phyloP scores from a whole-genome alignment of 345 rosid genomes.

The Ceriops zippeliana region DNA sequence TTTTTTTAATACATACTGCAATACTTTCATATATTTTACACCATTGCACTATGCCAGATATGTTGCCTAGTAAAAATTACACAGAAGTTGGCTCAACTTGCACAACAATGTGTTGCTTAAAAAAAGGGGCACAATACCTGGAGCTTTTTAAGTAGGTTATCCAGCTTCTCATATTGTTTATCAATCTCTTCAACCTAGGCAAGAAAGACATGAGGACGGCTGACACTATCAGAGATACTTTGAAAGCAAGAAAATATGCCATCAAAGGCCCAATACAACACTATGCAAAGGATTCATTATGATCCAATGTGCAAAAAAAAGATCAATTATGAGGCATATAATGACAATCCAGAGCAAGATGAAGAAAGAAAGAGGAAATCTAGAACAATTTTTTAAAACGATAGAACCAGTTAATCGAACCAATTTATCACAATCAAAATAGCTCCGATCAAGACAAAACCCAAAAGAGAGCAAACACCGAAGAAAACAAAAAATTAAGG shows the following conservation, averaged over 20 bases:
- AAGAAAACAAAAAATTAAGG: conserved; percentile 3
- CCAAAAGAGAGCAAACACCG: conserved; percentile 2
- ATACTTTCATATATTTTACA: not conserved
- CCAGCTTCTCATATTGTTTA: conserved; percentile 73
- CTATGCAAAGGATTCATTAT: not conserved
- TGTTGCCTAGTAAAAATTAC: too few species aligned
- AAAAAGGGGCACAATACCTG: too few species aligned
- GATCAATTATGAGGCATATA: not conserved
- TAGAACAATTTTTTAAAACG: conserved; percentile 58
- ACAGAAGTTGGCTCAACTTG: too few species aligned
- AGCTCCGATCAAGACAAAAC: conserved; percentile 23
- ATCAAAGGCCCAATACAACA: not conserved
- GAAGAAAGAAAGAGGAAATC: conserved; percentile 6
- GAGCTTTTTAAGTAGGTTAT: too few species aligned
- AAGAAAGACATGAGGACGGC: conserved; percentile 4
- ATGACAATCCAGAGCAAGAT: not conserved
- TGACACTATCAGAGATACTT: too few species aligned
- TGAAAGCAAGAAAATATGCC: not conserved
- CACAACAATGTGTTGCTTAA: not conserved
- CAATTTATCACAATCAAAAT: conserved; percentile 16
- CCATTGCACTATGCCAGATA: not conserved
- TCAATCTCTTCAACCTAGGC: conserved; percentile 84
- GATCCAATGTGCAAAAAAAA: not conserved
- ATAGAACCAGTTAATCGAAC: not conserved
- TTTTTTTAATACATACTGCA: not conserved